A percentile compares a stretch with the other conserved stretches of the same genome.
Evolutionary conservation across 129 eudicot species (phyloP).

Genomic region (Escallonia rubra): DNA sequence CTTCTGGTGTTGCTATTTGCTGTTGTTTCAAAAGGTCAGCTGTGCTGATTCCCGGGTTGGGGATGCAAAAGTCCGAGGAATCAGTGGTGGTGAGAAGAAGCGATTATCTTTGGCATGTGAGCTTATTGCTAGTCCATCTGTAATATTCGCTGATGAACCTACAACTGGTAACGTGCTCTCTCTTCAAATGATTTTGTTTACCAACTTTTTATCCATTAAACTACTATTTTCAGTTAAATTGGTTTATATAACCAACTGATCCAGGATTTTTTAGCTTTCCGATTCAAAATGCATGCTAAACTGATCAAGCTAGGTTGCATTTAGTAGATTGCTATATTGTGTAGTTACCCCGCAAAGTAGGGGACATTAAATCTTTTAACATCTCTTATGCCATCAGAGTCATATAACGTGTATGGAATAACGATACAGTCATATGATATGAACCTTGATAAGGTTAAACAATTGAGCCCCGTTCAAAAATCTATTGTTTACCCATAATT

Average conservation of each 20-base stretch:
- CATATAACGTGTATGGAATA: too few relatives aligned
- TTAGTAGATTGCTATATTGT: too few relatives aligned
- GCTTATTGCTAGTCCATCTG: slow-evolving; percentile 96
- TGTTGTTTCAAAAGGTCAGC: slow-evolving; percentile 60
- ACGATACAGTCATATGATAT: too few relatives aligned
- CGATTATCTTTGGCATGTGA: slow-evolving; percentile 95
- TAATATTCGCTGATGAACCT: slow-evolving; percentile 98
- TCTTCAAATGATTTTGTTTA: slow-evolving; percentile 3
- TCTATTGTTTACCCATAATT: too few relatives aligned
- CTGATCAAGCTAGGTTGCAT: too few relatives aligned
- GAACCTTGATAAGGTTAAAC: too few relatives aligned
- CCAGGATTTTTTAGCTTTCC: too few relatives aligned
- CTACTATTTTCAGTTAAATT: background rate
- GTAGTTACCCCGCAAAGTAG: too few relatives aligned
- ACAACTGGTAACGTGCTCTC: slow-evolving; percentile 67
- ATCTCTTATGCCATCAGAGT: too few relatives aligned
- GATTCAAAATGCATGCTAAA: too few relatives aligned
- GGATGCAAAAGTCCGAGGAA: slow-evolving; percentile 98
- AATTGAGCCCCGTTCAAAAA: too few relatives aligned
- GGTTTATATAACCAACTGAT: background rate
- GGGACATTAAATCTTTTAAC: too few relatives aligned
- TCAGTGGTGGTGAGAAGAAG: slow-evolving; percentile 98
- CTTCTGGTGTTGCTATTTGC: slow-evolving; percentile 12
- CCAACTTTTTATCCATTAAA: background rate
- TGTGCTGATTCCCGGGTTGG: slow-evolving; percentile 97